Percentiles rank a stretch among this genome's conserved stretches.
These are phyloP conservation scores for Stemphylium beticola DNA, from an alignment of 2,329 filamentous ascomycete genomes.

Conservation along the genomic window DNA sequence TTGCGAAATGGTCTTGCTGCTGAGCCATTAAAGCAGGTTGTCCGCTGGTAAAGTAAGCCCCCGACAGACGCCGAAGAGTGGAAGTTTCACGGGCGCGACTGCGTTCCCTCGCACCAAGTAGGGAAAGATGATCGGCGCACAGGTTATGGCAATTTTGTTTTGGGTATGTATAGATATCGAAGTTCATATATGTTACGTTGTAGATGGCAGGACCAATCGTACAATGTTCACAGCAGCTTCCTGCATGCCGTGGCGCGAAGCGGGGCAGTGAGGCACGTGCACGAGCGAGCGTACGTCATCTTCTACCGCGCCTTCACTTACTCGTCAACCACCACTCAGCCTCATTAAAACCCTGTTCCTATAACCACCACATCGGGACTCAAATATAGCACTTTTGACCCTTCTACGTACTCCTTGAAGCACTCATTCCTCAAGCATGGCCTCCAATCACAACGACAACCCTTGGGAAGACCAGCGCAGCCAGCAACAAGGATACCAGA, in stretches of 20 bases:
- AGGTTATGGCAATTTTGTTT: too few species aligned
- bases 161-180: too few species aligned
- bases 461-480: constrained; percentile 33
- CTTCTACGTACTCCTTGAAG: background rate
- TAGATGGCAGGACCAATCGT: background rate
- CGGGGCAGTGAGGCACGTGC: constrained; percentile 23
- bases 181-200: background rate
- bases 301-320: constrained; percentile 13
- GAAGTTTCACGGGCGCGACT: too few species aligned
- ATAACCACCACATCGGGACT: constrained; percentile 1
- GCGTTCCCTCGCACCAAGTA: too few species aligned
- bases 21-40: too few species aligned
- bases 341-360: constrained; percentile 17
- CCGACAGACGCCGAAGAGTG: too few species aligned
- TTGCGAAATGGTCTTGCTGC: too few species aligned
- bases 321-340: constrained; percentile 19
- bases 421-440: constrained; percentile 15
- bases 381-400: background rate
- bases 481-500: constrained; percentile 24
- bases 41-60: too few species aligned
- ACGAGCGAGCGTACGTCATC: constrained; percentile 22
- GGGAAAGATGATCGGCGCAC: too few species aligned
- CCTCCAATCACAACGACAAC: constrained; percentile 28
- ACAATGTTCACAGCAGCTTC: background rate
- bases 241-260: background rate